Evolutionary conservation across 768 basidiomycete species (phyloP).

Genomic region (Pleurotus cornucopiae): DNA sequence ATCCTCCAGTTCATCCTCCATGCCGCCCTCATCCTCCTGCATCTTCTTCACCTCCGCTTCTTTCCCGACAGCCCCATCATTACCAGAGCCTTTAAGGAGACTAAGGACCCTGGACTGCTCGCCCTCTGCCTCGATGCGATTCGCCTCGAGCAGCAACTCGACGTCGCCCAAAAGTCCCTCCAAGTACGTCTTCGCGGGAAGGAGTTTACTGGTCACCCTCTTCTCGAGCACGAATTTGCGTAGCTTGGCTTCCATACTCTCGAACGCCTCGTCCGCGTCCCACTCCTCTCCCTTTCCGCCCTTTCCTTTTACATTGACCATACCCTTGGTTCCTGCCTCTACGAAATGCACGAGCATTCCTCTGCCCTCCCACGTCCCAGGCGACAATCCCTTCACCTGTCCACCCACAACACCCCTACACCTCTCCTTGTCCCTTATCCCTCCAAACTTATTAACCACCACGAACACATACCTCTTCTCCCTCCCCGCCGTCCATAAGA

Average conservation of each 20-base stretch:
- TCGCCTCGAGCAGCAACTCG: constrained; percentile 81
- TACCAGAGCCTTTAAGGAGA: too few species aligned
- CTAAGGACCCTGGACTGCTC: constrained; percentile 47
- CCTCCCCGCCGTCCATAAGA: constrained; percentile 86
- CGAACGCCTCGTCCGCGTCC: constrained; percentile 67
- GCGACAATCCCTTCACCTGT: constrained; percentile 90
- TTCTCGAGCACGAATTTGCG: constrained; percentile 95
- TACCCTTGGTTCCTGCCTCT: constrained; percentile 57
- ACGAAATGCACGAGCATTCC: constrained; percentile 97
- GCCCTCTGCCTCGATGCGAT: constrained; percentile 77
- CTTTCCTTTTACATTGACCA: neutral
- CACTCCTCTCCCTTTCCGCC: constrained; percentile 59
- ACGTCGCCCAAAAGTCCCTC: constrained; percentile 87
- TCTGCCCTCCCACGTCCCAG: constrained; percentile 87
- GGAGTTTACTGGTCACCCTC: constrained; percentile 93
- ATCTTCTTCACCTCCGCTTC: constrained; percentile 85
- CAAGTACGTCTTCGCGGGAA: constrained; percentile 90
- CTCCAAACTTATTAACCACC: constrained; percentile 97
- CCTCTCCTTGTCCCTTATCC: constrained; percentile 92
- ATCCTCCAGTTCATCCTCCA: constrained; percentile 76
- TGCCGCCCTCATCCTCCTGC: constrained; percentile 61
- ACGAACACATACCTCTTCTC: constrained; percentile 99
- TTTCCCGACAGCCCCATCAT: constrained; percentile 14
- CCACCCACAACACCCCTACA: constrained; percentile 86
- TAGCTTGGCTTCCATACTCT: constrained; percentile 83